Percentiles rank a stretch among this genome's conserved stretches.
phyloP scores from a whole-genome alignment of 2,329 filamentous ascomycete genomes.

The Penicillium sp. region DNA sequence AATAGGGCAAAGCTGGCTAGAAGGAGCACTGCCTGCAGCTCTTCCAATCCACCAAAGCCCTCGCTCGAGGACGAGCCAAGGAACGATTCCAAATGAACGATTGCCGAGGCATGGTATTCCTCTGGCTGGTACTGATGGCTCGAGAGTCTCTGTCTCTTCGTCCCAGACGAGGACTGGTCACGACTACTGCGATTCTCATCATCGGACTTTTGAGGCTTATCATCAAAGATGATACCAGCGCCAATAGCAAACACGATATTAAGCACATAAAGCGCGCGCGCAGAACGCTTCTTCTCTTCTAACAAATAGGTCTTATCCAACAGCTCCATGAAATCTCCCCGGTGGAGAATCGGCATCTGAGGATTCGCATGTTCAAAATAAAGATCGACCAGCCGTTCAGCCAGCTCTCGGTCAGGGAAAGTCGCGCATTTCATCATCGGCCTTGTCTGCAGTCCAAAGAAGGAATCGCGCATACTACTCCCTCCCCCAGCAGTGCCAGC shows the following conservation, averaged over 20 bases:
- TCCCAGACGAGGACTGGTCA: conserved; percentile 29
- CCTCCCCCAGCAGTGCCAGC: conserved; percentile 52
- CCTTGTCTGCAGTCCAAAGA: conserved; percentile 92
- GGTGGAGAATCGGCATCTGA: conserved; percentile 89
- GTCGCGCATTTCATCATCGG: conserved; percentile 80
- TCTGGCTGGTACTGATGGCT: conserved; percentile 74
- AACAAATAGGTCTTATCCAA: conserved; percentile 77
- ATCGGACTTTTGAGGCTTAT: conserved; percentile 33
- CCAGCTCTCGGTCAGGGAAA: conserved; percentile 77
- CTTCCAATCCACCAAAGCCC: conserved; percentile 80
- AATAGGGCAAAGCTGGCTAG: conserved; percentile 89
- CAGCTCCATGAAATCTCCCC: conserved; percentile 83
- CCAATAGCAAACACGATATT: conserved; percentile 98
- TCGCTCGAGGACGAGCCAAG: conserved; percentile 61
- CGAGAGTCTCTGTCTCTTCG: conserved; percentile 54
- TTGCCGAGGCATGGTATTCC: conserved; percentile 93
- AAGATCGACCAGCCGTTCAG: conserved; percentile 68
- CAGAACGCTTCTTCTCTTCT: conserved; percentile 64
- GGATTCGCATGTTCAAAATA: conserved; percentile 98
- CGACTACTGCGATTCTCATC: conserved; percentile 22
- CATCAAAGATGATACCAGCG: conserved; percentile 80
- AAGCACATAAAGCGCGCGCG: conserved; percentile 84
- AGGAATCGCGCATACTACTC: conserved; percentile 89
- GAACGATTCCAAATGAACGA: conserved; percentile 85
- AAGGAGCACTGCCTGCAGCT: conserved; percentile 87